Percentiles rank a stretch among this genome's conserved stretches.
phyloP scores from a whole-genome alignment of 169 alveolate genomes.

The Eimeria necatrix region DNA sequence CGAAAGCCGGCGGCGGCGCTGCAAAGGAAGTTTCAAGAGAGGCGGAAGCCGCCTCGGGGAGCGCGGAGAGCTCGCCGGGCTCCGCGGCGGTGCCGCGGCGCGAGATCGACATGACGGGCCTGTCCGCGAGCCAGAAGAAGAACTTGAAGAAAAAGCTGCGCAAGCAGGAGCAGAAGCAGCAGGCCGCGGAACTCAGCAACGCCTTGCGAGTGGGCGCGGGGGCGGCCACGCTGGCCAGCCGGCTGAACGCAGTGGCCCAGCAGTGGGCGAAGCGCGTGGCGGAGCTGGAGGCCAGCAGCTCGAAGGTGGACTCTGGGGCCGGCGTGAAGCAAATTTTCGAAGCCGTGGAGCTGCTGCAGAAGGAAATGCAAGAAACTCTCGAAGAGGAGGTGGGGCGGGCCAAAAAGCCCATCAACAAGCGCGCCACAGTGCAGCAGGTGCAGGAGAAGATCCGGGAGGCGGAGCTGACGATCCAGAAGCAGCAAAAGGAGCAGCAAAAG shows the following conservation, averaged over 20 bases:
- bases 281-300: constrained; percentile 25
- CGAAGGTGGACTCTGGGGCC: neutral
- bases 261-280: constrained; percentile 25
- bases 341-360: constrained; percentile 42
- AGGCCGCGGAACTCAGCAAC: constrained; percentile 71
- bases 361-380: constrained; percentile 62
- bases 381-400: constrained; percentile 64
- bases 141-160: constrained; percentile 79
- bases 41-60: constrained; percentile 30
- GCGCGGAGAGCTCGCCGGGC: constrained; percentile 39
- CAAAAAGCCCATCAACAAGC: constrained; percentile 78
- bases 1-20: neutral
- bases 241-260: constrained; percentile 19
- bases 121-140: constrained; percentile 78
- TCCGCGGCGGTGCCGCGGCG: constrained; percentile 48
- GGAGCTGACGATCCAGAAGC: constrained; percentile 76
- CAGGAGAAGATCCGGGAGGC: constrained; percentile 79
- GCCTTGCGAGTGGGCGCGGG: constrained; percentile 72
- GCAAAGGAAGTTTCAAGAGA: neutral
- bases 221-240: constrained; percentile 45
- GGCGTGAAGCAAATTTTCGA: constrained; percentile 15
- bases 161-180: constrained; percentile 80
- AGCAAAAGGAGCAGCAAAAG: constrained; percentile 73
- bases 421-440: constrained; percentile 79
- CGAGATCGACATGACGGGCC: constrained; percentile 75